A percentile compares a stretch with the other conserved stretches of the same genome.
Conservation (phyloP, 371 early-diverging fungal genomes). For the Mortierella sp. region DNA sequence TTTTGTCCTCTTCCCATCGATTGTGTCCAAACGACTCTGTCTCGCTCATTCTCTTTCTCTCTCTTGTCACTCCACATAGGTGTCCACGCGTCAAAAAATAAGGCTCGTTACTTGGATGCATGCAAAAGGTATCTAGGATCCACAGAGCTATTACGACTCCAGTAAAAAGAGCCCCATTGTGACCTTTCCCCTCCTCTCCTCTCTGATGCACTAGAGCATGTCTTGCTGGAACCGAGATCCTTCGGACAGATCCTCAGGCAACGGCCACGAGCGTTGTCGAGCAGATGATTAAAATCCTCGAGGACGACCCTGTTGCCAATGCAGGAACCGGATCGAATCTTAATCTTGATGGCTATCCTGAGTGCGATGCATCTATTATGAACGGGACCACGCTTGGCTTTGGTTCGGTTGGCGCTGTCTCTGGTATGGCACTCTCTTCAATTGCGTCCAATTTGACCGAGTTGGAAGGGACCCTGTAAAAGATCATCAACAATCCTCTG, state of each 20-base stretch:
- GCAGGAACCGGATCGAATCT: constrained; percentile 83
- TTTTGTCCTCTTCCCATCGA: too few species aligned
- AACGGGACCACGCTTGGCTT: constrained; percentile 68
- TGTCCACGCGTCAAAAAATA: constrained; percentile 58
- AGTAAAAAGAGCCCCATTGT: not conserved
- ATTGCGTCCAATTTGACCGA: too few species aligned
- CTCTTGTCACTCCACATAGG: constrained; percentile 14
- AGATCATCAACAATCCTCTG: too few species aligned
- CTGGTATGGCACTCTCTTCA: constrained; percentile 41
- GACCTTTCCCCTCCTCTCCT: not conserved
- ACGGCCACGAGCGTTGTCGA: constrained; percentile 58
- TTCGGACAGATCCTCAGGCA: constrained; percentile 42
- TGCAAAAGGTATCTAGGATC: constrained; percentile 56
- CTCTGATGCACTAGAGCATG: constrained; percentile 28
- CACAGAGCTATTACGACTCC: not conserved
- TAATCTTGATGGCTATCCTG: constrained; percentile 76
- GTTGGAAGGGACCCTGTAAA: too few species aligned
- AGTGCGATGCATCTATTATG: constrained; percentile 93
- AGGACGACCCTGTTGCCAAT: constrained; percentile 65
- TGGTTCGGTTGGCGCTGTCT: constrained; percentile 82
- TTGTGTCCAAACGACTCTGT: not conserved
- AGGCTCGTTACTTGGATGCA: constrained; percentile 55
- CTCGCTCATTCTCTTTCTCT: not conserved
- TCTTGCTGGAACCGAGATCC: constrained; percentile 18
- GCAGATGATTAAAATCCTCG: constrained; percentile 41